phyloP scores from a whole-genome alignment of 2,329 filamentous ascomycete species.

The Bipolaris gigantea region DNA sequence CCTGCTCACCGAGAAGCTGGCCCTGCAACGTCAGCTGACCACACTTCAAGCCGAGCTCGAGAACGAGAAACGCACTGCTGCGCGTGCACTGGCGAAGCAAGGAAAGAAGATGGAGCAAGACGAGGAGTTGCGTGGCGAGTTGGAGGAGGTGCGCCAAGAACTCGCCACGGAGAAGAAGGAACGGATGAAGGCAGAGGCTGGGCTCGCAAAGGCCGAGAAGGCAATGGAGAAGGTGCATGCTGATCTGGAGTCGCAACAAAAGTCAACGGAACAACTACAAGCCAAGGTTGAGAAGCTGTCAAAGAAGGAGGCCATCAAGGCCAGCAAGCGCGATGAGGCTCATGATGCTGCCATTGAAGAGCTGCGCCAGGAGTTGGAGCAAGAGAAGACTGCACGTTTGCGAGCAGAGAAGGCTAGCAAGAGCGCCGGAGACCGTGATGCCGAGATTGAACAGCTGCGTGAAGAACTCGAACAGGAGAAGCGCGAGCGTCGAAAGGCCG shows the following conservation, averaged over 20 bases:
- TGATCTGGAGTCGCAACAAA: constrained; percentile 39
- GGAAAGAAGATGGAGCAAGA: constrained; percentile 55
- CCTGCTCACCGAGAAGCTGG: constrained; percentile 75
- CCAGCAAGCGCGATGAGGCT: constrained; percentile 42
- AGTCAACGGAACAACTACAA: constrained; percentile 34
- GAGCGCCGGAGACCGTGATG: constrained; percentile 28
- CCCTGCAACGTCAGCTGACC: constrained; percentile 75
- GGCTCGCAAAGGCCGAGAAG: constrained; percentile 44
- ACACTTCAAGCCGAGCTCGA: constrained; percentile 80
- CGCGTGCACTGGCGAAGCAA: constrained; percentile 57
- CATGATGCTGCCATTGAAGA: constrained; percentile 37
- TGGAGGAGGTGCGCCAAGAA: constrained; percentile 52
- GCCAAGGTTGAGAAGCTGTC: constrained; percentile 39
- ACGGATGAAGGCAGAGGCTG: constrained; percentile 46
- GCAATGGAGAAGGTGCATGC: constrained; percentile 35
- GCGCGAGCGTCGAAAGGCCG: constrained; percentile 31
- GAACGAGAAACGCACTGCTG: constrained; percentile 72
- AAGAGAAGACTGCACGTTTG: constrained; percentile 44
- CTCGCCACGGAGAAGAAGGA: constrained; percentile 51
- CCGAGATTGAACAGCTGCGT: constrained; percentile 35
- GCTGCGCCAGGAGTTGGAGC: constrained; percentile 45
- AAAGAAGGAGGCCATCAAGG: constrained; percentile 38
- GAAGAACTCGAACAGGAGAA: constrained; percentile 50
- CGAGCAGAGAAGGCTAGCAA: constrained; percentile 41
- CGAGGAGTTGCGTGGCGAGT: constrained; percentile 49